Percentiles rank a stretch among this genome's conserved stretches.
Evolutionary conservation across 106 monocot genomes (phyloP).

Genomic region (Amphibolis antarctica): DNA sequence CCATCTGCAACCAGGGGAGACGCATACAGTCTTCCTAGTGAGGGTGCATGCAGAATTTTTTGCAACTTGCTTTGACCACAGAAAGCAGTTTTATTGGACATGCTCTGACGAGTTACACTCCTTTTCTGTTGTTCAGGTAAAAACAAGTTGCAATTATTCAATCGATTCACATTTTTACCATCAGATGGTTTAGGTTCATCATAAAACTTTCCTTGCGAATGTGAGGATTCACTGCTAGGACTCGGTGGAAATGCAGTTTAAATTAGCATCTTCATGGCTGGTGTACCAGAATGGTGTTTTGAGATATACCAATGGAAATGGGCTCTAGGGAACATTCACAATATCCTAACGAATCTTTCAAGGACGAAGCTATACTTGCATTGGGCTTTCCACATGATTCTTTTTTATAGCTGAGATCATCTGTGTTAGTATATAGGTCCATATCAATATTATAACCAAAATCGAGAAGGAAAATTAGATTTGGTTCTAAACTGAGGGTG

Average conservation of each 20-base stretch:
- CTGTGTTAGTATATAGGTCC: not conserved
- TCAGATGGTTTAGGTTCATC: not conserved
- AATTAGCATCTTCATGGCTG: not conserved
- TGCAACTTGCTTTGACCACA: constrained; percentile 5
- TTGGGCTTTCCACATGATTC: not conserved
- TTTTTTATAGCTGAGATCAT: not conserved
- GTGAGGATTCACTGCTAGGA: not conserved
- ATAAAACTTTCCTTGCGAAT: not conserved
- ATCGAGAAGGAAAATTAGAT: not conserved
- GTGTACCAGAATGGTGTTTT: not conserved
- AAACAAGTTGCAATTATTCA: not conserved
- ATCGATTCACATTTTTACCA: not conserved
- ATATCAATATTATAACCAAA: too few species aligned
- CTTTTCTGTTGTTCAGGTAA: not conserved
- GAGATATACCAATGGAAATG: not conserved
- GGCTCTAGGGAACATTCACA: not conserved
- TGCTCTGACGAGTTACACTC: not conserved
- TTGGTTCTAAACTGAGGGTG: not conserved
- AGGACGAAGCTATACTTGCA: not conserved
- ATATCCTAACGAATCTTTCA: not conserved
- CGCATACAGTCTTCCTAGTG: constrained; percentile 17
- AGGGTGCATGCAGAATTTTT: not conserved
- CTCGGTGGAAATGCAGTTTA: not conserved
- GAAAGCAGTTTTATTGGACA: not conserved
- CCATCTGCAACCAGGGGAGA: constrained; percentile 19